A percentile compares a stretch with the other conserved stretches of the same genome.
Conservation (phyloP, 108 stramenopile species). For the Stephanodiscus triporus region DNA sequence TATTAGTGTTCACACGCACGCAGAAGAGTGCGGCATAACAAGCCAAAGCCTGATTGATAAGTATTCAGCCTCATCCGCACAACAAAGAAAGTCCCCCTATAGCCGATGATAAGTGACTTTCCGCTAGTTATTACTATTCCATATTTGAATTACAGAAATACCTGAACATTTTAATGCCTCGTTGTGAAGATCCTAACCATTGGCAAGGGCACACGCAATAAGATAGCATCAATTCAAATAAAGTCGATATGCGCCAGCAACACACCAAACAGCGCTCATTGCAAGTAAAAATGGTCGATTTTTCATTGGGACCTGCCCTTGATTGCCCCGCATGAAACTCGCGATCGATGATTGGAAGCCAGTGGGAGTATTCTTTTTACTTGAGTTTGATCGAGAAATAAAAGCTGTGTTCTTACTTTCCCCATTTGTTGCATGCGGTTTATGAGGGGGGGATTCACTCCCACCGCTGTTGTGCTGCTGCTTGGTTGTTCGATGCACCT, state of each 20-base stretch:
- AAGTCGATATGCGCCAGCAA: constrained; percentile 71
- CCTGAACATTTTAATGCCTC: not conserved
- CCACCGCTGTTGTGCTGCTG: not conserved
- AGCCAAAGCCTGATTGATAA: no score
- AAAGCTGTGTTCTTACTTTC: not conserved
- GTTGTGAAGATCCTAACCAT: not conserved
- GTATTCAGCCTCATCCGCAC: no score
- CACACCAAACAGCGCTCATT: constrained; percentile 51
- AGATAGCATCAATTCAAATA: constrained; percentile 45
- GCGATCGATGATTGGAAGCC: not conserved
- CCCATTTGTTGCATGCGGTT: not conserved
- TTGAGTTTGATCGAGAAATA: constrained; percentile 3
- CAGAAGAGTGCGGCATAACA: no score
- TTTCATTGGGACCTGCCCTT: constrained; percentile 6
- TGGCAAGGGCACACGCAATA: not conserved
- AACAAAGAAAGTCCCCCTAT: not conserved
- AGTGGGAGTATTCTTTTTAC: not conserved
- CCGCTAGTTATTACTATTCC: not conserved
- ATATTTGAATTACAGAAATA: not conserved
- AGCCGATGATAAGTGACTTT: not conserved
- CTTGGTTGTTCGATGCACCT: constrained; percentile 1
- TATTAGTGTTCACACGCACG: no score
- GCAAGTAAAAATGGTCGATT: constrained; percentile 36
- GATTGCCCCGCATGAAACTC: constrained; percentile 10
- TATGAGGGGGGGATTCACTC: not conserved